Conservation (phyloP, 371 early-diverging fungal species). For the Thermomucor indicae-seudaticae region DNA sequence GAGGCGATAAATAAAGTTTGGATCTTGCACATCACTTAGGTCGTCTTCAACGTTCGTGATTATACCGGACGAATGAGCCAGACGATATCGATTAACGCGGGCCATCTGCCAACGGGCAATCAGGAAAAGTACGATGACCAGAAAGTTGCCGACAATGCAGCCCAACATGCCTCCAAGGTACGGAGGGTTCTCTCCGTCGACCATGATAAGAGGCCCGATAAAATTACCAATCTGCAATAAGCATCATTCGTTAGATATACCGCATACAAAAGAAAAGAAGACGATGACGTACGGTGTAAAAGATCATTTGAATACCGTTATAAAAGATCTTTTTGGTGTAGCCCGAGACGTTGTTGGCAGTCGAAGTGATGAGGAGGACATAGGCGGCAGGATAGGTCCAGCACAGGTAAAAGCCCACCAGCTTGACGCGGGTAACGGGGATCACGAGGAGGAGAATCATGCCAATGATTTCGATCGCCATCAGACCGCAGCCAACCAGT, state of each 20-base stretch:
- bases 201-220: conserved; percentile 19
- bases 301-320: conserved; percentile 25
- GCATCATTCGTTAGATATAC: not conserved
- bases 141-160: conserved; percentile 7
- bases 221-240: conserved; percentile 17
- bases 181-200: conserved; percentile 7
- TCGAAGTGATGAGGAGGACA: conserved; percentile 20
- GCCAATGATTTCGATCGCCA: conserved; percentile 26
- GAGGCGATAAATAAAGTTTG: conserved; percentile 22
- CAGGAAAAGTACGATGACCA: conserved; percentile 8
- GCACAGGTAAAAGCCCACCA: conserved; percentile 23
- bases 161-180: conserved; percentile 15
- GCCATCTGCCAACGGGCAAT: conserved; percentile 23
- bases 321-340: conserved; percentile 26
- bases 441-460: conserved; percentile 26
- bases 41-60: conserved; percentile 23
- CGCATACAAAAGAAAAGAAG: not conserved
- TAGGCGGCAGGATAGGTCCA: conserved; percentile 23
- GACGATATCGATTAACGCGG: conserved; percentile 11
- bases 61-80: conserved; percentile 4
- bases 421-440: conserved; percentile 20
- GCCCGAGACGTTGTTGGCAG: conserved; percentile 16
- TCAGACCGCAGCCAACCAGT: conserved; percentile 16
- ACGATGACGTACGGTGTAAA: conserved; percentile 11
- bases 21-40: conserved; percentile 26